These are phyloP conservation scores for Colletotrichum sp. DNA, from an alignment of 2,329 filamentous ascomycete species.

Conservation along the genomic window DNA sequence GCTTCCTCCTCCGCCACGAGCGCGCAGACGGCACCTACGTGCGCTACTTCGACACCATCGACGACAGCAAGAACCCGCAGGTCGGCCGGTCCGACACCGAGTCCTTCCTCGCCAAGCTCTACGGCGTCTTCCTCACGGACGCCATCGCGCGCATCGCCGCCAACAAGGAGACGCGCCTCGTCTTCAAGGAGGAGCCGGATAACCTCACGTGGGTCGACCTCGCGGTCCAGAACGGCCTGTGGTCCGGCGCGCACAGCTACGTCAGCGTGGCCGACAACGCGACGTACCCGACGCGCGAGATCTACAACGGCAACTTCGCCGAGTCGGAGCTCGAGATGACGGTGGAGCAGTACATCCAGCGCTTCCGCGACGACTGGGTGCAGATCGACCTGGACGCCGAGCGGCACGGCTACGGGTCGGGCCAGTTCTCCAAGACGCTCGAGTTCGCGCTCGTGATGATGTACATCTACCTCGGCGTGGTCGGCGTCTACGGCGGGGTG, in stretches of 20 bases:
- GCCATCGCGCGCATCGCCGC: not conserved
- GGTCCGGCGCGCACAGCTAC: not conserved
- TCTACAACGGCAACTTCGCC: not conserved
- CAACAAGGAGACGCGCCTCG: not conserved
- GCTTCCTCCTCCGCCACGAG: not conserved
- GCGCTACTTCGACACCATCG: not conserved
- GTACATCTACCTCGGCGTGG: constrained; percentile 3
- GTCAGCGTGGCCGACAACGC: not conserved
- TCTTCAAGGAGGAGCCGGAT: not conserved
- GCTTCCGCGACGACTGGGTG: not conserved
- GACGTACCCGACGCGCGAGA: not conserved
- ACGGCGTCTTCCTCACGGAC: not conserved
- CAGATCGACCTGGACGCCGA: not conserved
- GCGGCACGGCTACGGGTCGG: not conserved
- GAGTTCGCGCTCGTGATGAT: constrained; percentile 1
- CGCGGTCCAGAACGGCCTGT: not conserved
- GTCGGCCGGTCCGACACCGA: not conserved
- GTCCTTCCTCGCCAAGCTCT: not conserved
- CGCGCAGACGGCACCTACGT: not conserved
- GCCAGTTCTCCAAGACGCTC: not conserved
- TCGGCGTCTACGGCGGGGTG: not conserved
- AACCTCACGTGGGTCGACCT: not conserved
- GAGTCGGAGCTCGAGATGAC: not conserved
- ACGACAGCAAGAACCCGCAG: not conserved
- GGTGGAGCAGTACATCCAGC: not conserved